phyloP scores from a whole-genome alignment of 2,329 filamentous ascomycete genomes.

The Penicillium nordicum region DNA sequence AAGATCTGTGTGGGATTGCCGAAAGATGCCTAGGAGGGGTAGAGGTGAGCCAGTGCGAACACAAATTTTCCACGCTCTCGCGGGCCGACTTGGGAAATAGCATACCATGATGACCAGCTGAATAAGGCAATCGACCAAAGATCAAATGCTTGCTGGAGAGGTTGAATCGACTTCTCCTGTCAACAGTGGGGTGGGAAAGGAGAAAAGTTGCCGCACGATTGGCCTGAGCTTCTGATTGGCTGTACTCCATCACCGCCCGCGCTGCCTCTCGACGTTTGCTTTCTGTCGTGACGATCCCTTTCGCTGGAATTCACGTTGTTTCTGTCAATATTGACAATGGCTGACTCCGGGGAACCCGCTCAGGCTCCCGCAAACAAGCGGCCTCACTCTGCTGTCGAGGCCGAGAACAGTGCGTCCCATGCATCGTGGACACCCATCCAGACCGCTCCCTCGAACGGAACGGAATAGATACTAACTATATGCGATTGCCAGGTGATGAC shows the following conservation, averaged over 20 bases:
- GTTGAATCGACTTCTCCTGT: constrained; percentile 21
- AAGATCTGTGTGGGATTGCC: constrained; percentile 94
- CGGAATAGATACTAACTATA: constrained; percentile 10
- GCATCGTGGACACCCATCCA: constrained; percentile 1
- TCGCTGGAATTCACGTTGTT: constrained; percentile 4
- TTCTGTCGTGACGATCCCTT: constrained; percentile 4
- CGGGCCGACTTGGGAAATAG: background rate
- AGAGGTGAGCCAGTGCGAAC: constrained; percentile 5
- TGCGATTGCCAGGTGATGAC: constrained; percentile 25
- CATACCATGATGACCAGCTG: constrained; percentile 32
- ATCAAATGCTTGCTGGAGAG: constrained; percentile 22
- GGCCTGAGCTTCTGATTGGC: constrained; percentile 25
- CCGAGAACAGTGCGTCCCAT: constrained; percentile 36
- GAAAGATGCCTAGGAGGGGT: constrained; percentile 35
- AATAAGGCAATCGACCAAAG: constrained; percentile 19
- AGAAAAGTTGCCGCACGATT: constrained; percentile 26
- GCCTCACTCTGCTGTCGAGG: constrained; percentile 55
- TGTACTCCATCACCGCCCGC: constrained; percentile 21
- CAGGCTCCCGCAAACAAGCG: constrained; percentile 49
- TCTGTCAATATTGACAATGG: constrained; percentile 24
- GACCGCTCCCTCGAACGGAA: constrained; percentile 11
- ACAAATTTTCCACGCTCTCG: background rate
- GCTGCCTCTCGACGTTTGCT: constrained; percentile 13
- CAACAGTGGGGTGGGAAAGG: constrained; percentile 28
- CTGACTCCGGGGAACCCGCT: constrained; percentile 24